Conservation (phyloP, 2,329 filamentous ascomycete species). For the Aspergillus sp. region DNA sequence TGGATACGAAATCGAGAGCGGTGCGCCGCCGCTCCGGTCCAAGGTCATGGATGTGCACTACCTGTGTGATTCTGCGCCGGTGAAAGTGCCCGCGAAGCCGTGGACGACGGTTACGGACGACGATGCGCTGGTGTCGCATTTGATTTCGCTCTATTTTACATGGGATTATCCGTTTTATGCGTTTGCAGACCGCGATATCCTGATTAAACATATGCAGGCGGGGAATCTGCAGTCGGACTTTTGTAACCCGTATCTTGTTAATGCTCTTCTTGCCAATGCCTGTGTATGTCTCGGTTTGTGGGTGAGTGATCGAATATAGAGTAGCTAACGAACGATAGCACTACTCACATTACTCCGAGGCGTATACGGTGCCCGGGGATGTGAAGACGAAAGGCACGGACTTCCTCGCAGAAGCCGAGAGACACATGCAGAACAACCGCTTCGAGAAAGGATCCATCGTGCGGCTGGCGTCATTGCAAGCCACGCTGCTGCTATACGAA, state of each 20-base stretch:
- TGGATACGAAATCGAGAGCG: conserved; percentile 21
- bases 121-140: conserved; percentile 70
- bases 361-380: conserved; percentile 26
- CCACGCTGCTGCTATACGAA: conserved; percentile 27
- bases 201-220: conserved; percentile 51
- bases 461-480: conserved; percentile 24
- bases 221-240: conserved; percentile 58
- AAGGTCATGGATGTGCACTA: conserved; percentile 30
- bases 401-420: conserved; percentile 28
- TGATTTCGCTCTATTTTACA: conserved; percentile 88
- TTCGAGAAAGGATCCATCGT: conserved; percentile 13
- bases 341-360: conserved; percentile 30
- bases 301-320: neutral
- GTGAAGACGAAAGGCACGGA: conserved; percentile 25
- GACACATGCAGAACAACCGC: conserved; percentile 14
- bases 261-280: conserved; percentile 70
- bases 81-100: conserved; percentile 38
- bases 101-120: conserved; percentile 83
- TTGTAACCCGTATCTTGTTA: conserved; percentile 80
- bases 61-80: conserved; percentile 24
- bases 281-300: conserved; percentile 19
- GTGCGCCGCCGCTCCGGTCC: conserved; percentile 18
- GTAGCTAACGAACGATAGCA: conserved; percentile 5
- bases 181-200: conserved; percentile 75
- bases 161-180: conserved; percentile 92